These are phyloP conservation scores for Trametes pubescens DNA, from an alignment of 1,284 basidiomycete species.

Conservation along the genomic window DNA sequence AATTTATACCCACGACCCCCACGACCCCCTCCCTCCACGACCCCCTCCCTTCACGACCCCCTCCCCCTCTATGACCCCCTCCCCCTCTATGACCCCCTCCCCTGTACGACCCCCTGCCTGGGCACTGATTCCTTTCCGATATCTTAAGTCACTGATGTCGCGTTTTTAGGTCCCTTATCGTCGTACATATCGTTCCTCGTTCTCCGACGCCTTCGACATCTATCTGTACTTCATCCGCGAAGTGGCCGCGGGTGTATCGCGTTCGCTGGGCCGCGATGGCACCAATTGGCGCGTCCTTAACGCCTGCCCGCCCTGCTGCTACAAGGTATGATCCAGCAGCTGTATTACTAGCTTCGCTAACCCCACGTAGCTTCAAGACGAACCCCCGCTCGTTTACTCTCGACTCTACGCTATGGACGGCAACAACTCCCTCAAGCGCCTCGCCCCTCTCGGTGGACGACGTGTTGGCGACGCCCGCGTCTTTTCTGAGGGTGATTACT, in stretches of 20 bases:
- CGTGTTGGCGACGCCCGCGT: slow-evolving; percentile 24
- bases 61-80: too few species aligned
- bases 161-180: slow-evolving; percentile 26
- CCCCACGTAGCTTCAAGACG: slow-evolving; percentile 34
- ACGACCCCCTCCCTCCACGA: not conserved
- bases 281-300: slow-evolving; percentile 40
- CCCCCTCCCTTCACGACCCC: too few species aligned
- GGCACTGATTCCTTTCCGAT: too few species aligned
- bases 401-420: slow-evolving; percentile 42
- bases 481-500: slow-evolving; percentile 33
- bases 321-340: slow-evolving; percentile 28
- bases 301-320: slow-evolving; percentile 43
- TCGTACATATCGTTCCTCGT: slow-evolving; percentile 13
- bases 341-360: not conserved
- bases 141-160: too few species aligned
- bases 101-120: too few species aligned
- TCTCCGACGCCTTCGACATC: slow-evolving; percentile 41
- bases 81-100: too few species aligned
- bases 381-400: slow-evolving; percentile 31
- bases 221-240: slow-evolving; percentile 38
- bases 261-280: slow-evolving; percentile 32
- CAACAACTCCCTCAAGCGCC: slow-evolving; percentile 41
- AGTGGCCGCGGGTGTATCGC: slow-evolving; percentile 31
- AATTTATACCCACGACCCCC: too few species aligned
- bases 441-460: slow-evolving; percentile 24